These are phyloP conservation scores for Panicum miliaceum DNA, from an alignment of 176 grass and related monocot genomes.

Conservation along the genomic window DNA sequence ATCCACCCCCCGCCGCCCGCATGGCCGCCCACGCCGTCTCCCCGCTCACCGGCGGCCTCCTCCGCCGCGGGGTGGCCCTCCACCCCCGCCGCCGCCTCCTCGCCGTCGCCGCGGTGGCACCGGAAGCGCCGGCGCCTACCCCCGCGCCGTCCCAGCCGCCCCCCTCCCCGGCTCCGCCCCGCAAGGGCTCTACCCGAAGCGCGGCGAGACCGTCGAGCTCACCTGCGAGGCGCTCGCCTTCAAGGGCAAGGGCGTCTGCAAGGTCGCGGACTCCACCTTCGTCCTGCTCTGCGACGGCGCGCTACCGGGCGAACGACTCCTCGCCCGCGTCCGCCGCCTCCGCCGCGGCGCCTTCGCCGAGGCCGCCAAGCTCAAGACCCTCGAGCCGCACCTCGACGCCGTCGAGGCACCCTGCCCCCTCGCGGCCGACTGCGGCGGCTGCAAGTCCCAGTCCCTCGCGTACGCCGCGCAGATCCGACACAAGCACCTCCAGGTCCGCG, in stretches of 20 bases:
- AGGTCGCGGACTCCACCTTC: conserved; percentile 64
- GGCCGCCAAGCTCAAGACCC: conserved; percentile 79
- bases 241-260: conserved; percentile 95
- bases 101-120: conserved; percentile 38
- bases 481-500: conserved; percentile 78
- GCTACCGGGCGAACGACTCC: conserved; percentile 85
- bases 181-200: conserved; percentile 74
- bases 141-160: conserved; percentile 33
- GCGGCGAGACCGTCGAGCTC: conserved; percentile 76
- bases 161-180: conserved; percentile 6
- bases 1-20: conserved; percentile 19
- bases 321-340: conserved; percentile 74
- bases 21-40: conserved; percentile 46
- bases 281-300: conserved; percentile 88
- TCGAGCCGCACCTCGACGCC: conserved; percentile 67
- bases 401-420: conserved; percentile 80
- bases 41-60: conserved; percentile 38
- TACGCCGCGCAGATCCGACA: conserved; percentile 78
- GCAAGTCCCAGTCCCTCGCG: conserved; percentile 85
- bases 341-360: conserved; percentile 55
- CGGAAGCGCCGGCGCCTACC: conserved; percentile 41
- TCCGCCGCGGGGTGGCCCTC: conserved; percentile 38
- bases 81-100: conserved; percentile 43
- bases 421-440: conserved; percentile 78
- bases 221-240: conserved; percentile 85